Base-by-base conservation (phyloP, 2,329 filamentous ascomycete genomes). In the Parastagonospora avenae region DNA sequence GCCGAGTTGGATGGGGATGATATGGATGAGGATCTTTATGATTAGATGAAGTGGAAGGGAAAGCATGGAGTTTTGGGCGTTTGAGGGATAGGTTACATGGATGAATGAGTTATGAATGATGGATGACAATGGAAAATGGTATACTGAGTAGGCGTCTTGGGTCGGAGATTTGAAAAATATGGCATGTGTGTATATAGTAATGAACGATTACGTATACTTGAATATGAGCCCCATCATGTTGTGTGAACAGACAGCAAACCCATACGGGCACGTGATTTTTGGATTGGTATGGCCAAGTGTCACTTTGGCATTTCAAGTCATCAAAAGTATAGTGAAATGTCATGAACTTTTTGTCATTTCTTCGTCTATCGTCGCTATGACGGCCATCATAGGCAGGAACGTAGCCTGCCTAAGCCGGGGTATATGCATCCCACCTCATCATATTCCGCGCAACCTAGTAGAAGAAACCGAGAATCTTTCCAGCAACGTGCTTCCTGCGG, bases 391-490 rank as follows among this genome's bases (percentile, higher is more conserved):
- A 64, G 55, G 52, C 57, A 66, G 62, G 59, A 61, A 57, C 38
- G 55, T 46, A 55, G 60, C 46, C 54, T 55, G 60, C 42, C 60
- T 63, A 63, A 59, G 55, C 46, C 60, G 58, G 59, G 65, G 65
- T 68, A 68, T 70, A 64, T 64, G 55, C 52, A 60, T 62, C 57
- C 65, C 61, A 59, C 59, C 54, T 54, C 57, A 61, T 55, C 52
- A 48, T 55, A 50, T 36, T 12, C 51, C 52, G 52, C 51, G 46
- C 46, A 62, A 51, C 50, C 78, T 94, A 97, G 86, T 97, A 97
- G 86, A 97, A 97, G 89, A 97, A 99, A 74, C 94, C 94, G 72
- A 97, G 91, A 81, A 99, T 91, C 88, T 99, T 99, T 82, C 94
- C 94, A 70, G 93, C 88, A 76, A 97, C 94, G 85, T 99, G 94